A percentile compares a stretch with the other conserved stretches of the same genome.
These are phyloP conservation scores for Melampsora larici-populina DNA, from an alignment of 1,284 basidiomycete species.

Conservation along the genomic window DNA sequence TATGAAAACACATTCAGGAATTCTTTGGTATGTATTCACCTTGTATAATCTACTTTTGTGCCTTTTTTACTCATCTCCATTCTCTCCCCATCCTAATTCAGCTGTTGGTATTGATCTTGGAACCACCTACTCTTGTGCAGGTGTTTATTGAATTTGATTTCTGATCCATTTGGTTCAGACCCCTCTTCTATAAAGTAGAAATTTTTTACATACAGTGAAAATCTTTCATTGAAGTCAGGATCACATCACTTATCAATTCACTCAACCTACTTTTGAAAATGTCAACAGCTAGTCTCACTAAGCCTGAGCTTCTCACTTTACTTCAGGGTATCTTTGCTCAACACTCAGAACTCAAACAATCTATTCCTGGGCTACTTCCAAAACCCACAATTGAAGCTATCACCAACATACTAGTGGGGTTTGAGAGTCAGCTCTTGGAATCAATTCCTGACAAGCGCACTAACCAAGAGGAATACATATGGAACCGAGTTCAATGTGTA, in stretches of 20 bases:
- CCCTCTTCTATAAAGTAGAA: too few species aligned
- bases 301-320: slow-evolving; percentile 26
- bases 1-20: too few species aligned
- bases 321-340: slow-evolving; percentile 17
- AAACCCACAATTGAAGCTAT: slow-evolving; percentile 26
- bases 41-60: too few species aligned
- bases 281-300: slow-evolving; percentile 20
- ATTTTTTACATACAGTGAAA: too few species aligned
- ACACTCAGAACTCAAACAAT: slow-evolving; percentile 27
- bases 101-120: too few species aligned
- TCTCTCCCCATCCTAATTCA: too few species aligned
- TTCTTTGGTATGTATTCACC: too few species aligned
- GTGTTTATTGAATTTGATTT: too few species aligned
- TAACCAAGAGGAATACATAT: slow-evolving; percentile 36
- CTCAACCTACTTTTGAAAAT: not conserved
- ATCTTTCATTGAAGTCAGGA: not conserved
- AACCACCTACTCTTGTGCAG: too few species aligned
- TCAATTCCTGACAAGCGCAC: slow-evolving; percentile 25
- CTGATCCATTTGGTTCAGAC: too few species aligned
- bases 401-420: not conserved
- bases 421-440: slow-evolving; percentile 21
- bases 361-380: slow-evolving; percentile 25
- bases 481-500: slow-evolving; percentile 30
- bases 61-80: too few species aligned
- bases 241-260: not conserved